Evolutionary conservation across 2,329 filamentous ascomycete genomes (phyloP), one percentile per base, ranked within the genome.

Genomic region (Paracorniculantispora psalliotae): DNA sequence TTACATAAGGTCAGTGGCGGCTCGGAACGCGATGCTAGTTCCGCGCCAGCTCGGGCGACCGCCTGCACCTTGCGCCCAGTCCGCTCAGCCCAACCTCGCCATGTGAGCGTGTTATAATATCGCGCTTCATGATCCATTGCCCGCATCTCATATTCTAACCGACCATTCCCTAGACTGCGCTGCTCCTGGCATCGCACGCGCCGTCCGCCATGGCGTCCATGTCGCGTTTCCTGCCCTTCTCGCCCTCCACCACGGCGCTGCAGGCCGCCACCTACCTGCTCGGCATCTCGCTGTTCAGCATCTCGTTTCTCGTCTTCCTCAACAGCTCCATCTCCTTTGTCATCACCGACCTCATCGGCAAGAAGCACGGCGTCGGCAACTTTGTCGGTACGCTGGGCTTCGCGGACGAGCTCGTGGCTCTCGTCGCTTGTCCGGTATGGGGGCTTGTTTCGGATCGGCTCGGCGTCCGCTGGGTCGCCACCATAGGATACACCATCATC

Each of bases 271-370:
- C 90, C 30, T 96, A 96, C 72, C 84, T 96, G 37, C 81, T 92
- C 63, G 88, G 87, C 69, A 89, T 94, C 68, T 90, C 89, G 61
- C 85, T 96, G 66, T 93, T 93, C 78, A 91, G 87, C 73, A 94
- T 96, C 68, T 88, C 89, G 57, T 94, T 94, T 76, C 87, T 96
- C 64, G 91, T 96, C 67, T 96, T 96, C 75, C 83, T 96, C 63
- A 94, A 94, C 78, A 89, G 86, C 76, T 88, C 86, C 69, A 81
- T 94, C 61, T 91, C 88, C 58, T 96, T 94, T 74, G 89, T 94
- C 61, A 86, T 96, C 61, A 93, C 90, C 61, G 89, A 93, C 72
- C 81, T 91, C 62, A 86, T 96, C 65, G 89, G 89, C 61, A 81
- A 89, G 67, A 87, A 89, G 68, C 74, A 85, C 62, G 80, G 82